A percentile compares a stretch with the other conserved stretches of the same genome.
These are phyloP conservation scores for Aureobasidium sp. DNA, from an alignment of 2,329 filamentous ascomycete species.

Conservation along the genomic window DNA sequence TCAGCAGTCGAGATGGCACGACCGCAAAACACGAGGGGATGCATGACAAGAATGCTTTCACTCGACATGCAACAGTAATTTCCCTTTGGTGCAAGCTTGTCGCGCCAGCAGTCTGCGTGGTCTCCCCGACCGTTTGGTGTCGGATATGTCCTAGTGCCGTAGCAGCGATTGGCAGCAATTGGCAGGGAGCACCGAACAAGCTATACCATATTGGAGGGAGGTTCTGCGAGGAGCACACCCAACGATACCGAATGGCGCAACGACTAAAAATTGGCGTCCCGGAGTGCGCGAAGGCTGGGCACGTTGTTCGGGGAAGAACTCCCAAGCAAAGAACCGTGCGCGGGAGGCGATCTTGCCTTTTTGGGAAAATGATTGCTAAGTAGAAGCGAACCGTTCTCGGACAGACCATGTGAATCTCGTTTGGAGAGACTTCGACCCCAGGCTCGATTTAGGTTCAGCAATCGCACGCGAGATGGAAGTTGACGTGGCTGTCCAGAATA, in stretches of 20 bases:
- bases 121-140: constrained; percentile 14
- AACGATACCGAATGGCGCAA: constrained; percentile 11
- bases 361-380: neutral
- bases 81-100: constrained; percentile 4
- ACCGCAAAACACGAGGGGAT: neutral
- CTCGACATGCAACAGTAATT: constrained; percentile 10
- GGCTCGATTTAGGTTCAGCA: neutral
- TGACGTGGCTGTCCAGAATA: neutral
- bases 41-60: neutral
- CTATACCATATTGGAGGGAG: neutral
- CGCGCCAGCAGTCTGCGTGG: constrained; percentile 5
- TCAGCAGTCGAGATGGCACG: neutral
- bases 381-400: neutral
- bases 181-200: neutral
- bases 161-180: constrained; percentile 2
- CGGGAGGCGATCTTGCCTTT: neutral
- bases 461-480: neutral
- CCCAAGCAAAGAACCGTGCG: neutral
- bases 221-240: neutral
- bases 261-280: neutral
- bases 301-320: neutral
- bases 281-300: neutral
- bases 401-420: neutral
- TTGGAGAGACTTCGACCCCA: neutral
- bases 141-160: constrained; percentile 14